phyloP scores from a whole-genome alignment of 768 basidiomycete genomes.

The Favolaschia claudopus region DNA sequence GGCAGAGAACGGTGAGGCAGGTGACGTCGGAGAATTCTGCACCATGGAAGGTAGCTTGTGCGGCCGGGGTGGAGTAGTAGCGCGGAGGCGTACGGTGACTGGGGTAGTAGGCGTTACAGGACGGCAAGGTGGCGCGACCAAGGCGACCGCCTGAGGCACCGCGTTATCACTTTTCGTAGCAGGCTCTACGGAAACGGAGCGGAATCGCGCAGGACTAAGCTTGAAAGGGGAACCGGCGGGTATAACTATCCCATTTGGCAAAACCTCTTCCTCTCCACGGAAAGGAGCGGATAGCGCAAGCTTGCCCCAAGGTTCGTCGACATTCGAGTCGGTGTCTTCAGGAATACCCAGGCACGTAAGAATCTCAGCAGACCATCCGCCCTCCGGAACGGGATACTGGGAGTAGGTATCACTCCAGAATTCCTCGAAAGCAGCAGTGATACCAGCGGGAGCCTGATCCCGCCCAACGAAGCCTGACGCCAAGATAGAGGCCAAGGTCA shows the following conservation, averaged over 20 bases:
- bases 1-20: slow-evolving; percentile 28
- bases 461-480: slow-evolving; percentile 66
- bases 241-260: not conserved
- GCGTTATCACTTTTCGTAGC: slow-evolving; percentile 7
- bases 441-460: slow-evolving; percentile 49
- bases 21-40: slow-evolving; percentile 34
- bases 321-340: slow-evolving; percentile 12
- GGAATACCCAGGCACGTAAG: slow-evolving; percentile 32
- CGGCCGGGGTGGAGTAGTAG: slow-evolving; percentile 44
- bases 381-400: slow-evolving; percentile 45
- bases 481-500: slow-evolving; percentile 57
- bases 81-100: slow-evolving; percentile 16
- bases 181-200: slow-evolving; percentile 17
- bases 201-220: slow-evolving; percentile 13
- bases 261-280: slow-evolving; percentile 10
- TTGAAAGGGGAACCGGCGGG: slow-evolving; percentile 17
- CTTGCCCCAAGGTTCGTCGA: slow-evolving; percentile 8
- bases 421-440: slow-evolving; percentile 61
- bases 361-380: slow-evolving; percentile 64
- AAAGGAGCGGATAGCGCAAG: slow-evolving; percentile 20
- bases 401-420: slow-evolving; percentile 67
- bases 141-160: slow-evolving; percentile 5
- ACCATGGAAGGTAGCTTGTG: slow-evolving; percentile 41
- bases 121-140: slow-evolving; percentile 25
- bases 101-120: slow-evolving; percentile 25